phyloP scores from a whole-genome alignment of 331 rosid genomes.

The Spiraea crenata region DNA sequence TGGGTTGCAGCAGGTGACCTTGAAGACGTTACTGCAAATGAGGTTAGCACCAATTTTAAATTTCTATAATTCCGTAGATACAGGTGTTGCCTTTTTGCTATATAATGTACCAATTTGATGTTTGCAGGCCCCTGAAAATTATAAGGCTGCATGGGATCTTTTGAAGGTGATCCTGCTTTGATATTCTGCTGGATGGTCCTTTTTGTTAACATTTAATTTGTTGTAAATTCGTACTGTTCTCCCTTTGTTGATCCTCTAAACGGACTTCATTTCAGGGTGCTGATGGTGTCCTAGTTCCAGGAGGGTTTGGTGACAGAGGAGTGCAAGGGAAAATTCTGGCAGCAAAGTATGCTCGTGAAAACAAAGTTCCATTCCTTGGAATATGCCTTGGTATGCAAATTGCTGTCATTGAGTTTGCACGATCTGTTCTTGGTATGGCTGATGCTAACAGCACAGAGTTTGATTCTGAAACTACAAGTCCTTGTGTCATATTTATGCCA shows the following conservation, averaged over 20 bases:
- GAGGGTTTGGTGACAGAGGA: constrained; percentile 98
- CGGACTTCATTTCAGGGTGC: constrained; percentile 55
- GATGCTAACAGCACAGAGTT: constrained; percentile 92
- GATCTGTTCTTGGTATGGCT: constrained; percentile 68
- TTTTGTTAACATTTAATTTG: background rate
- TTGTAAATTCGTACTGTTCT: background rate
- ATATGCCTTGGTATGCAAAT: constrained; percentile 95
- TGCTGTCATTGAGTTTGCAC: constrained; percentile 91
- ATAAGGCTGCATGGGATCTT: constrained; percentile 79
- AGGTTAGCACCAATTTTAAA: constrained; percentile 44
- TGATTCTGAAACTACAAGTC: constrained; percentile 63
- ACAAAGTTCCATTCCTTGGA: constrained; percentile 77
- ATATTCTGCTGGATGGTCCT: constrained; percentile 10
- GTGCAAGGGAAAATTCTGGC: constrained; percentile 96
- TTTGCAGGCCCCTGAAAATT: constrained; percentile 52
- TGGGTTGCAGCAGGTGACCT: constrained; percentile 89
- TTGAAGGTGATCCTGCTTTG: constrained; percentile 57
- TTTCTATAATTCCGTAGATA: background rate
- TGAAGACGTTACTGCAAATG: constrained; percentile 60
- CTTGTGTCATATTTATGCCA: constrained; percentile 93
- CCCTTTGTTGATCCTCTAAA: constrained; percentile 24
- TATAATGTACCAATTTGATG: constrained; percentile 19
- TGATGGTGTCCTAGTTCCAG: constrained; percentile 91
- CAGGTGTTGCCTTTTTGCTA: background rate
- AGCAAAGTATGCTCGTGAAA: constrained; percentile 84